A percentile compares a stretch with the other conserved stretches of the same genome.
Conservation (phyloP, 176 grass and related monocot species). For the Otatea glauca region DNA sequence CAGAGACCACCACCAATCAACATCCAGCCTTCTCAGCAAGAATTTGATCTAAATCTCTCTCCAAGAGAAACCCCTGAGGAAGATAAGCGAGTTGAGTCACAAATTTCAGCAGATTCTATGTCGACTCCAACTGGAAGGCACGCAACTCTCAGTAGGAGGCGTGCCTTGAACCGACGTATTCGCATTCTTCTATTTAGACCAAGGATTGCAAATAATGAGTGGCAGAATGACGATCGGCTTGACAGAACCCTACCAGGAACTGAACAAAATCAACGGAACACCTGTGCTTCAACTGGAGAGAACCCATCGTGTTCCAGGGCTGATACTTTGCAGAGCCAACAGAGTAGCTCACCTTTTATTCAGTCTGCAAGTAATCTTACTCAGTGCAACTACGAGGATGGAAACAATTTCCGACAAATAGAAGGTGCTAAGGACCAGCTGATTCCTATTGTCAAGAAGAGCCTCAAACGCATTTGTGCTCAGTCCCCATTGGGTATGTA, state of each 20-base stretch:
- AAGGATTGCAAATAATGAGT: slow-evolving; percentile 24
- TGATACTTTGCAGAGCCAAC: slow-evolving; percentile 30
- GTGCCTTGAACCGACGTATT: slow-evolving; percentile 64
- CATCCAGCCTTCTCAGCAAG: slow-evolving; percentile 41
- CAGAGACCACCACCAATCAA: slow-evolving; percentile 44
- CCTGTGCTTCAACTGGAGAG: neutral
- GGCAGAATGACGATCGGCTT: neutral
- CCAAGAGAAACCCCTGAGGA: slow-evolving; percentile 62
- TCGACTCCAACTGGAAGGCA: slow-evolving; percentile 59
- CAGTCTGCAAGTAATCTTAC: slow-evolving; percentile 35
- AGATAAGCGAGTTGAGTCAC: slow-evolving; percentile 46
- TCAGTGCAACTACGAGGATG: slow-evolving; percentile 38
- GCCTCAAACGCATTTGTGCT: slow-evolving; percentile 56
- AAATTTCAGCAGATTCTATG: slow-evolving; percentile 48
- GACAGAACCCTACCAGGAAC: neutral
- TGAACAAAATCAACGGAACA: slow-evolving; percentile 30
- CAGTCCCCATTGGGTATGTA: slow-evolving; percentile 61
- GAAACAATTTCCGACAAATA: slow-evolving; percentile 50
- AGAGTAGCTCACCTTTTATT: slow-evolving; percentile 42
- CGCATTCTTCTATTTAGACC: slow-evolving; percentile 66
- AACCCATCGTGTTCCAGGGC: slow-evolving; percentile 28
- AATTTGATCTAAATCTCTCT: slow-evolving; percentile 74
- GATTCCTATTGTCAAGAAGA: slow-evolving; percentile 57
- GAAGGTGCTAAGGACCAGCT: slow-evolving; percentile 65
- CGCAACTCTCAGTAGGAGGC: slow-evolving; percentile 63